Evolutionary conservation across 495 filamentous ascomycete species (phyloP), one percentile per base, ranked within the genome.

Genomic region (Cryomyces minteri): DNA sequence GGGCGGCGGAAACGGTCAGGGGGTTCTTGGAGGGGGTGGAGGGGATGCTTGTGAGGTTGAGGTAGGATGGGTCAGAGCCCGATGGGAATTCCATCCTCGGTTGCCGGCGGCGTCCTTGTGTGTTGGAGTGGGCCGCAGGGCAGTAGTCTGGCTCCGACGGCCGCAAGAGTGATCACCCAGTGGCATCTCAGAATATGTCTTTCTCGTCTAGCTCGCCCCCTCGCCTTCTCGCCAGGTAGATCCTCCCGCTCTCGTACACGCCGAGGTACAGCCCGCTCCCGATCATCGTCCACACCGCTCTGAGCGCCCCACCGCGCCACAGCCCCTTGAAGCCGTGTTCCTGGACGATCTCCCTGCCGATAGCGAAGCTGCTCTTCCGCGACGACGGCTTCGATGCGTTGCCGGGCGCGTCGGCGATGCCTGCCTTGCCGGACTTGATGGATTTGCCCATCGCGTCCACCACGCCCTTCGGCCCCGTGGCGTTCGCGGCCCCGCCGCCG

Each of bases 231-330:
- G 76, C 77, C 37, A 93, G 63, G 67, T 76, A 85, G 33, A 78
- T 62, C 51, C 84, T 71, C 29, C 79, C 79, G 45, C 75, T 77
- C 59, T 95, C 85, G 62, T 94, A 94, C 14, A 80, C 76, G 12
- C 85, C 80, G 8, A 95, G 65, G 69, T 94, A 94, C 31, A 94
- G 58, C 6, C 88, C 84, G 51, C 81, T 76, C 5, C 84, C 80
- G 10, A 90, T 47, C 9, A 81, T 76, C 29, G 86, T 86, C 86
- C 87, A 94, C 3, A 70, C 68, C n/a, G 70, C 71, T 43, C 88
- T 73, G 51, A 94, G 63, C 8, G 65, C 62, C 1, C 79, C 84
- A n/a, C 87, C 87, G n/a, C 77, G 69, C 51, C 87, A 92, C 14
- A 95, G 56, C 0, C 86, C 84, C 41, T 63, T 69, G 11, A 82